Evolutionary conservation across 2,329 filamentous ascomycete genomes (phyloP), one percentile per base, ranked within the genome.

Genomic region (Eutypella sp.): DNA sequence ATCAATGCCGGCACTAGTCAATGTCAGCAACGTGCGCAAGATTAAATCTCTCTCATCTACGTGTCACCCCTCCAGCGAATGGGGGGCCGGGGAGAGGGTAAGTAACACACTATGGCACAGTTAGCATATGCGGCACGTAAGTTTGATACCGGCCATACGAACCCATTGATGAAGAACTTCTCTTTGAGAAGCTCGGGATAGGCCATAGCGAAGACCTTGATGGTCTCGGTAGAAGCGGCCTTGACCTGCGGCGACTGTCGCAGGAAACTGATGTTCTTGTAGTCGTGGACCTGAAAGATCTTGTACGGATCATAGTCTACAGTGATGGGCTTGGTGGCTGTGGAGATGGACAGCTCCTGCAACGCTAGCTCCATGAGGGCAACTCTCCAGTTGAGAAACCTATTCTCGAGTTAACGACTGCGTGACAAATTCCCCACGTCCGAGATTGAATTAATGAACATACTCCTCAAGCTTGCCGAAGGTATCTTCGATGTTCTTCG

Each of bases 251-350:
- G 79, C 46, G 92, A 85, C 72, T 88, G 84, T 49, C 89, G 84
- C 56, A 96, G 75, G 75, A 96, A 96, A 60, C 84, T 89, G 63
- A 95, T 84, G 51, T 82, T 84, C 57, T 87, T 81, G 74, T 96
- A 96, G 73, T 97, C 92, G 70, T 97, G 92, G 23, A 96, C 83
- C 68, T 96, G 91, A 58, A 88, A 79, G 73, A 95, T 90, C 68
- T 92, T 88, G 71, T 96, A 95, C 1, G 87, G 88, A 61, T 96
- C 92, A 54, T 79, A 72, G 51, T 82, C 84, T 46, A 89, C 84
- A 2, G 85, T 82, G 58, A 91, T 89, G 36, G 81, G 78, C 53
- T 76, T 71, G 8, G 81, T 89, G 42, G 88, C 87, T 22, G 79
- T 74, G 18, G 76, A 63, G 51, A 96, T 76, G 52, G 82, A 75